These are phyloP conservation scores for Phytophthora podocarpi DNA, from an alignment of 352 stramenopile genomes.

Conservation along the genomic window DNA sequence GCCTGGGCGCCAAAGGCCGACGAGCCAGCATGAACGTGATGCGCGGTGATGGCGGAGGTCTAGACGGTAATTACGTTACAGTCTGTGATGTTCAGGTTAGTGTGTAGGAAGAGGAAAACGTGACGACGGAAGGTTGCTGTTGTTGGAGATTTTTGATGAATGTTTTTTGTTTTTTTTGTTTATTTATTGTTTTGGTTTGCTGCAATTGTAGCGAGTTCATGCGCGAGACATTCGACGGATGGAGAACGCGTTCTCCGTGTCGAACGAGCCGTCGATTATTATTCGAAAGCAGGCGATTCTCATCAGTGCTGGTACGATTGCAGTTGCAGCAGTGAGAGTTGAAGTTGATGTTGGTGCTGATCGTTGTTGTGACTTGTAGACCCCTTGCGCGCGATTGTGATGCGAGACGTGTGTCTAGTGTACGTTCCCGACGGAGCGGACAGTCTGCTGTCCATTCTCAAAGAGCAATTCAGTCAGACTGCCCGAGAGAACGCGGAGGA, in stretches of 20 bases:
- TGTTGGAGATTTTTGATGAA: neutral
- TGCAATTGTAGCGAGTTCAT: constrained; percentile 56
- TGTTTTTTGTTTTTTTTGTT: neutral
- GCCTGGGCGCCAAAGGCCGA: constrained; percentile 23
- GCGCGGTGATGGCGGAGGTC: constrained; percentile 25
- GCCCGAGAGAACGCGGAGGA: constrained; percentile 57
- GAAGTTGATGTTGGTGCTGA: neutral
- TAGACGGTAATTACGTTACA: constrained; percentile 34
- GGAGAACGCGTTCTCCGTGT: constrained; percentile 76
- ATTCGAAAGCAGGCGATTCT: constrained; percentile 82
- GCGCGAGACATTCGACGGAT: constrained; percentile 78
- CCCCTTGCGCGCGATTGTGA: constrained; percentile 74
- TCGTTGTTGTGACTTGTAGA: constrained; percentile 32
- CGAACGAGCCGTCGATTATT: constrained; percentile 75
- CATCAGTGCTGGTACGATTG: constrained; percentile 60
- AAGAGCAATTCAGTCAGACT: constrained; percentile 61
- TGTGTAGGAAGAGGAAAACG: neutral
- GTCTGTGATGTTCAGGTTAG: constrained; percentile 49
- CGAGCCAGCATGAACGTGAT: constrained; percentile 25
- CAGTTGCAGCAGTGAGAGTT: neutral
- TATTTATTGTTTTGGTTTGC: constrained; percentile 2
- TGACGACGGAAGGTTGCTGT: neutral
- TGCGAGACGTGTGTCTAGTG: constrained; percentile 66
- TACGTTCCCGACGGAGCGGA: constrained; percentile 65
- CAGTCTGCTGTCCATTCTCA: constrained; percentile 65